Conservation (phyloP, 352 stramenopile genomes). For the Pythium graminicola region DNA sequence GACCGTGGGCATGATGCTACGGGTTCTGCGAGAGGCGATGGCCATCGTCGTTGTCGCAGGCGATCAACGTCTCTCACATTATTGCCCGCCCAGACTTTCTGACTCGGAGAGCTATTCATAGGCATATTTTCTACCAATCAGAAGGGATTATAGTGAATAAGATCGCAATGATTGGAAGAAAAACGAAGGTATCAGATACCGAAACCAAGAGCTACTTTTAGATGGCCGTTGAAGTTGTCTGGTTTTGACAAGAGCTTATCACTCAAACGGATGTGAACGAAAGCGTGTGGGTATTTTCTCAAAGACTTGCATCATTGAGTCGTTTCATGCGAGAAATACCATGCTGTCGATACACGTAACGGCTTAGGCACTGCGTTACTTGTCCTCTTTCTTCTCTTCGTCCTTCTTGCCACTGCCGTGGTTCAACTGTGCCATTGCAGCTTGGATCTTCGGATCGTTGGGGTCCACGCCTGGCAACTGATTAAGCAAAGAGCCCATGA, state of each 20-base stretch:
- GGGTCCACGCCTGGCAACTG: slow-evolving; percentile 85
- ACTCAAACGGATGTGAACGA: background rate
- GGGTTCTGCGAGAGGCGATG: background rate
- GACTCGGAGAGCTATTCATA: slow-evolving; percentile 26
- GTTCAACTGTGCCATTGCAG: slow-evolving; percentile 83
- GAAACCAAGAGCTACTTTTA: slow-evolving; percentile 14
- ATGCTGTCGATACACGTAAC: slow-evolving; percentile 4
- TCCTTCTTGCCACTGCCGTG: slow-evolving; percentile 78
- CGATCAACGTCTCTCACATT: background rate
- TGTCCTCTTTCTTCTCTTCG: slow-evolving; percentile 82
- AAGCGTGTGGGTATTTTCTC: background rate
- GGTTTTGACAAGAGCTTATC: no score
- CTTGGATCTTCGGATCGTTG: slow-evolving; percentile 90
- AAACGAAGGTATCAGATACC: slow-evolving; percentile 10
- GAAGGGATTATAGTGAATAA: slow-evolving; percentile 2
- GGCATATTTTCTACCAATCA: slow-evolving; percentile 13
- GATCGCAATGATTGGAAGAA: slow-evolving; percentile 15
- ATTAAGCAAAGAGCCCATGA: slow-evolving; percentile 87
- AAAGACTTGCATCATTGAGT: background rate
- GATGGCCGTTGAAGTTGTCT: slow-evolving; percentile 11
- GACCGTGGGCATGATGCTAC: background rate
- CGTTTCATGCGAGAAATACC: background rate
- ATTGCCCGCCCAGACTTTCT: slow-evolving; percentile 14
- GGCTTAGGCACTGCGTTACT: slow-evolving; percentile 18
- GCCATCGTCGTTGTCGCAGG: slow-evolving; percentile 9